Conservation (phyloP, 1,284 basidiomycete genomes). For the Sphagnurus paluster region DNA sequence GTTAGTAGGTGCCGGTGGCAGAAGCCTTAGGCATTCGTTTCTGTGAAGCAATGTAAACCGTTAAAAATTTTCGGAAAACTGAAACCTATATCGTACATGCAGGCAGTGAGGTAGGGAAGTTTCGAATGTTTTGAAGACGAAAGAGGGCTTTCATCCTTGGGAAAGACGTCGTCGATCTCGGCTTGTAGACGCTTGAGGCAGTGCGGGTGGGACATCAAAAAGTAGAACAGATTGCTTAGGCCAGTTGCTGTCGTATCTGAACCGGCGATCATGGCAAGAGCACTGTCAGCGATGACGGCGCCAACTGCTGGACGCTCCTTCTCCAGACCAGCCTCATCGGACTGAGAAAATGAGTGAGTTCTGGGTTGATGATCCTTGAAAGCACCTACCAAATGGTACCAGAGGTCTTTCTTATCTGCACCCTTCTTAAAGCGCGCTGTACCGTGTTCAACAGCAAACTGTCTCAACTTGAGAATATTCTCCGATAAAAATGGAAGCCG, state of each 20-base stretch:
- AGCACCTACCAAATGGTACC: conserved; percentile 39
- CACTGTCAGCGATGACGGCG: conserved; percentile 42
- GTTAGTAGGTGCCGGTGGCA: conserved; percentile 51
- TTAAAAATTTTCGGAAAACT: too few species aligned
- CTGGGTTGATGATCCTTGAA: not conserved
- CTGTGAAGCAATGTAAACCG: conserved; percentile 35
- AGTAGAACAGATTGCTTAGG: conserved; percentile 45
- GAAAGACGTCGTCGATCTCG: conserved; percentile 56
- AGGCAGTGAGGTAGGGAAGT: conserved; percentile 50
- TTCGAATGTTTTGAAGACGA: conserved; percentile 36
- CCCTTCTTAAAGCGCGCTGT: conserved; percentile 14
- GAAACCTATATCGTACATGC: conserved; percentile 52
- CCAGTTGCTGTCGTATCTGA: conserved; percentile 56
- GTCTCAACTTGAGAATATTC: conserved; percentile 14
- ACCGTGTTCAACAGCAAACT: conserved; percentile 16
- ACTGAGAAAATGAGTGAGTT: conserved; percentile 28
- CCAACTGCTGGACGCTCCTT: conserved; percentile 32
- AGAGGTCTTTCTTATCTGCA: conserved; percentile 43
- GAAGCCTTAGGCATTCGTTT: conserved; percentile 58
- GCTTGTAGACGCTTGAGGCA: conserved; percentile 44
- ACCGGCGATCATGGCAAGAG: conserved; percentile 54
- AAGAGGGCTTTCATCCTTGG: conserved; percentile 39
- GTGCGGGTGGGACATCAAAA: conserved; percentile 44
- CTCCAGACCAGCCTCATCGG: conserved; percentile 47
- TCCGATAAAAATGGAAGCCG: conserved; percentile 14